Evolutionary conservation across 2,329 filamentous ascomycete genomes (phyloP).

Genomic region (Pestalotiopsis fici): DNA sequence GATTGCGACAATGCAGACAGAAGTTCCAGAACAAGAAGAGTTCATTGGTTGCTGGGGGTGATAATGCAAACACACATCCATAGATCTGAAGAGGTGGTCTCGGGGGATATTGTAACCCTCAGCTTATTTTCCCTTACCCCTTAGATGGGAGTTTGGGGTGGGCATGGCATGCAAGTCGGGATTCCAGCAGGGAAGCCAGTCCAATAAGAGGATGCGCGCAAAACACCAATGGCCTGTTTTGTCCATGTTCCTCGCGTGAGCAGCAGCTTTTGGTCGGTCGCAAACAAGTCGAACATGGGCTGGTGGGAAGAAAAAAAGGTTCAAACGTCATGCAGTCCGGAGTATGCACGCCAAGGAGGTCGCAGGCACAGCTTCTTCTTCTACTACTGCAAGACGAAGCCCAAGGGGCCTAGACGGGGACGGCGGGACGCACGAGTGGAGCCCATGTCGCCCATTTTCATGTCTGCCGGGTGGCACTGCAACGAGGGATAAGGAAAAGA

Average conservation of each 20-base stretch:
- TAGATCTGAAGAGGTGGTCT: too few relatives aligned
- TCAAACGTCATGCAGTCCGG: constrained; percentile 2
- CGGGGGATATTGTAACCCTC: background rate
- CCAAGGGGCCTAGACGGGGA: too few relatives aligned
- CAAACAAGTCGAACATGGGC: background rate
- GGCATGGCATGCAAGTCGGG: background rate
- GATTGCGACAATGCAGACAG: background rate
- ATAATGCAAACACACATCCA: background rate
- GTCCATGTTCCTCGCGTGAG: background rate
- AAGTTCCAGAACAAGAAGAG: background rate
- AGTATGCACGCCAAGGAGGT: background rate
- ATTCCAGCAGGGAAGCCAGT: background rate
- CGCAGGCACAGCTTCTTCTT: background rate
- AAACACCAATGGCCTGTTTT: background rate
- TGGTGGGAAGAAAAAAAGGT: background rate
- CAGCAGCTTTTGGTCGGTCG: too few relatives aligned
- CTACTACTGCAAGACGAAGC: background rate
- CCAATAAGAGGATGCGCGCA: constrained; percentile 1
- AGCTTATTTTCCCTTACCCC: background rate
- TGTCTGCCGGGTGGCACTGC: background rate
- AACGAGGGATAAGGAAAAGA: background rate
- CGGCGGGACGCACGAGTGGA: background rate
- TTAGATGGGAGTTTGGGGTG: background rate
- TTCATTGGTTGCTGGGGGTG: background rate
- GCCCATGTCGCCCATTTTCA: background rate